Evolutionary conservation across 1,139 yeast genomes (phyloP).

Genomic region (Blastobotrys elegans): DNA sequence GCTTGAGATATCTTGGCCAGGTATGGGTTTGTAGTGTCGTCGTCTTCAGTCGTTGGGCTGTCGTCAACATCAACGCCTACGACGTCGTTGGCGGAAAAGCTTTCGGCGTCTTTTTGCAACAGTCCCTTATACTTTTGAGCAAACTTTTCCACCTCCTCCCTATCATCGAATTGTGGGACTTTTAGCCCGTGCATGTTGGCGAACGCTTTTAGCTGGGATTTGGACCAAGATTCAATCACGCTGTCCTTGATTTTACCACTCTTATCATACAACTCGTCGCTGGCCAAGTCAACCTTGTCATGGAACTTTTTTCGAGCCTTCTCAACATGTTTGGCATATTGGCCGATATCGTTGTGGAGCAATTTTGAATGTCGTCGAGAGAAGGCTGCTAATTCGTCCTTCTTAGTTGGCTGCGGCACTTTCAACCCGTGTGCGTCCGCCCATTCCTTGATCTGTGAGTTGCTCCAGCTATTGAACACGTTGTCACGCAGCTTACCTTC

Average conservation of each 20-base stretch:
- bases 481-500: conserved; percentile 44
- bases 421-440: conserved; percentile 42
- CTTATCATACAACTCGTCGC: conserved; percentile 38
- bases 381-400: conserved; percentile 36
- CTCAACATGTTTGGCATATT: conserved; percentile 18
- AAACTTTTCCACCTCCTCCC: conserved; percentile 36
- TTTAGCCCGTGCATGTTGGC: conserved; percentile 42
- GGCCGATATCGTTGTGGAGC: conserved; percentile 21
- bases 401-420: conserved; percentile 34
- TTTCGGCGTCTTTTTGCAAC: conserved; percentile 24
- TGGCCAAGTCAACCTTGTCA: conserved; percentile 42
- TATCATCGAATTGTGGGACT: conserved; percentile 33
- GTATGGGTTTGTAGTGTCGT: conserved; percentile 23
- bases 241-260: conserved; percentile 44
- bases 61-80: conserved; percentile 19
- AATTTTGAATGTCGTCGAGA: conserved; percentile 37
- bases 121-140: conserved; percentile 37
- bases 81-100: conserved; percentile 23
- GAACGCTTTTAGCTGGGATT: conserved; percentile 45
- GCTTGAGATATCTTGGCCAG: conserved; percentile 22
- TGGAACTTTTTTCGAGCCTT: conserved; percentile 41
- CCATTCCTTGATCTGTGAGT: conserved; percentile 45
- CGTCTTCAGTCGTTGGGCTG: conserved; percentile 19
- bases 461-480: conserved; percentile 46
- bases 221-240: conserved; percentile 46